phyloP scores from a whole-genome alignment of 2,329 filamentous ascomycete genomes.

The Alternaria sp. region DNA sequence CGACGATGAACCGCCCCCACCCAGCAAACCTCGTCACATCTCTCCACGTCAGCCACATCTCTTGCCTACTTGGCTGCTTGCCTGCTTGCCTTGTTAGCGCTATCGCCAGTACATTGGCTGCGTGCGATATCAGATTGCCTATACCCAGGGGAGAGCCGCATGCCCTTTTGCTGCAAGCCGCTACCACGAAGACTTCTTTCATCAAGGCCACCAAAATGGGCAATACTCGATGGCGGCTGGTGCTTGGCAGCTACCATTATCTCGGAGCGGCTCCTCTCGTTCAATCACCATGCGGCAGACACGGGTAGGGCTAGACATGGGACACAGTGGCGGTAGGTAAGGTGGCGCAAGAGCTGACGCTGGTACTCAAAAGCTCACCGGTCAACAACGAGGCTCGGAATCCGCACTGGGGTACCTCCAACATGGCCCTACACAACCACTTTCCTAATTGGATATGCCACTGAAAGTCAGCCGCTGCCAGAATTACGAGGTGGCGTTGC shows the following conservation, averaged over 20 bases:
- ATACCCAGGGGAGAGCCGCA: background rate
- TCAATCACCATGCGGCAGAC: background rate
- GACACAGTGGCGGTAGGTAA: background rate
- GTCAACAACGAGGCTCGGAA: conserved; percentile 1
- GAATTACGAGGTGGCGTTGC: conserved; percentile 1
- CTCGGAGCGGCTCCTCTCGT: background rate
- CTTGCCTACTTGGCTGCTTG: background rate
- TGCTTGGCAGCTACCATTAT: background rate
- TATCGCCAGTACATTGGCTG: background rate
- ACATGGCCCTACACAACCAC: background rate
- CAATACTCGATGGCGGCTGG: background rate
- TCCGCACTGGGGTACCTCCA: background rate
- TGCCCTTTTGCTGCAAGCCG: background rate
- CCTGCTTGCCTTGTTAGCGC: background rate
- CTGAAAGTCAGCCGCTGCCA: background rate
- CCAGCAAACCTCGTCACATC: background rate
- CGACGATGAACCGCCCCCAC: background rate
- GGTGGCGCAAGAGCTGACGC: background rate
- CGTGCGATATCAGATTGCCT: background rate
- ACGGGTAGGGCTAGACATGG: background rate
- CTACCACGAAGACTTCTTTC: background rate
- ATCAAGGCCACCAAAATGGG: background rate
- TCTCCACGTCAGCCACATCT: background rate
- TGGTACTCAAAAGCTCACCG: conserved; percentile 1
- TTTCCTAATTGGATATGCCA: background rate